Percentiles rank a stretch among this genome's conserved stretches.
phyloP scores from a whole-genome alignment of 2,329 filamentous ascomycete species.

The Hortaea werneckii region DNA sequence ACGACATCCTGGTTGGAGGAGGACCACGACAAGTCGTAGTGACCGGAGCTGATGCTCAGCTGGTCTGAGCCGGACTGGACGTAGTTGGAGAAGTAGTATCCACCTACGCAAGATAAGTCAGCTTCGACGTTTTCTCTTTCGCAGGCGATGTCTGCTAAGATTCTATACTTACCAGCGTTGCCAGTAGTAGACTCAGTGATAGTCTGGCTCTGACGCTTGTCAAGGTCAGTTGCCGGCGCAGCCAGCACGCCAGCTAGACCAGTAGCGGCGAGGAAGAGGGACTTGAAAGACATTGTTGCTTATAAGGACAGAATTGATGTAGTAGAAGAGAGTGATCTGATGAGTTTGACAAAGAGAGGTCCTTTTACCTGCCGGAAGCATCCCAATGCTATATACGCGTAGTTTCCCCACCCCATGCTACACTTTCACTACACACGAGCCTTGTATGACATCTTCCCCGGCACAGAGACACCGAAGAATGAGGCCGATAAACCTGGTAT shows the following conservation, averaged over 20 bases:
- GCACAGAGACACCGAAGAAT: no score
- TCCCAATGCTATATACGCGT: no score
- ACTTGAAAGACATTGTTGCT: background rate
- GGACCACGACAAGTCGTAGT: slow-evolving; percentile 6
- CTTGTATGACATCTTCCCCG: no score
- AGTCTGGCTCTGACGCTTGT: slow-evolving; percentile 4
- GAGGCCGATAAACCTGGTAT: no score
- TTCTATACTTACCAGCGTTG: background rate
- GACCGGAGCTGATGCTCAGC: slow-evolving; percentile 5
- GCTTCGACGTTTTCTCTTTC: no score
- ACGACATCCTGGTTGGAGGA: slow-evolving; percentile 5
- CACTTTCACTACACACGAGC: no score
- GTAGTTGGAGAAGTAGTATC: slow-evolving; percentile 9
- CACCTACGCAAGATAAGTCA: background rate
- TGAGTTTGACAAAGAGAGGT: no score
- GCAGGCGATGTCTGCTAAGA: no score
- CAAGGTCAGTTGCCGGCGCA: background rate
- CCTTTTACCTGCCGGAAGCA: no score
- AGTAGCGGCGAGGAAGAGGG: background rate
- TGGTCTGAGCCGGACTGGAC: slow-evolving; percentile 6
- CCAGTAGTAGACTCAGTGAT: slow-evolving; percentile 2
- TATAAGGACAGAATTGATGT: background rate
- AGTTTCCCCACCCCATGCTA: no score
- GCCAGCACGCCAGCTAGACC: background rate
- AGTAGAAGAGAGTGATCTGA: background rate